Conservation (phyloP, 495 filamentous ascomycete species). For the Hapsidospora chrysogenum region DNA sequence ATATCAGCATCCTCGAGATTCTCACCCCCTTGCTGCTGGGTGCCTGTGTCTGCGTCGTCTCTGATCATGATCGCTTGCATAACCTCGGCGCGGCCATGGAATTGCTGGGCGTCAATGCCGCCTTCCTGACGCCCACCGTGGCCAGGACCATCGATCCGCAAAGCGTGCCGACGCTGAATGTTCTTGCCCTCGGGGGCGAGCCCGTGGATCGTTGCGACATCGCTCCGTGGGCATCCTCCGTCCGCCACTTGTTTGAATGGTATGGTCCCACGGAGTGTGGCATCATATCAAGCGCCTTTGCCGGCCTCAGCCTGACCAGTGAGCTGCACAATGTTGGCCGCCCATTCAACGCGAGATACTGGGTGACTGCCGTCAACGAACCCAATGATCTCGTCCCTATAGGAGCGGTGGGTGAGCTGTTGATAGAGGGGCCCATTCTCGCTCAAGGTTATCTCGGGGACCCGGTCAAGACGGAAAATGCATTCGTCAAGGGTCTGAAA, state of each 20-base stretch:
- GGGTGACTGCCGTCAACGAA: conserved; percentile 24
- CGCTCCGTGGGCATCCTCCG: too few relatives aligned
- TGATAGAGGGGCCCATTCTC: conserved; percentile 26
- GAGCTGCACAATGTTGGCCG: conserved; percentile 21
- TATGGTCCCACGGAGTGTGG: too few relatives aligned
- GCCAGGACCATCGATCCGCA: conserved; percentile 27
- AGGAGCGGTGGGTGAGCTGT: conserved; percentile 29
- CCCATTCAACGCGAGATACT: conserved; percentile 25
- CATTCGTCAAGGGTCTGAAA: conserved; percentile 23
- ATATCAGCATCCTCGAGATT: conserved; percentile 32
- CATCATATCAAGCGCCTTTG: too few relatives aligned
- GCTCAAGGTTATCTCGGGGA: conserved; percentile 38
- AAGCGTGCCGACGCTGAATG: conserved; percentile 17
- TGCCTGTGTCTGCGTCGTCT: conserved; percentile 45
- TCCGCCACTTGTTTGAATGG: too few relatives aligned
- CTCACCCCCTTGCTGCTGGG: conserved; percentile 30
- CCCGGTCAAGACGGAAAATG: conserved; percentile 28
- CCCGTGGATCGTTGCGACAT: too few relatives aligned
- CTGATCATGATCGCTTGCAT: conserved; percentile 27
- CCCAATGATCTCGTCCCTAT: conserved; percentile 17
- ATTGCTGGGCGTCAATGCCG: conserved; percentile 18
- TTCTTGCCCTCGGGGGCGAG: conserved; percentile 23
- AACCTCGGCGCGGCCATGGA: conserved; percentile 20
- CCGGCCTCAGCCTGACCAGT: too few relatives aligned
- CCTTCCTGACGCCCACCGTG: conserved; percentile 35